A percentile compares a stretch with the other conserved stretches of the same genome.
Conservation (phyloP, 2,329 filamentous ascomycete species). For the Fusarium paranaense region DNA sequence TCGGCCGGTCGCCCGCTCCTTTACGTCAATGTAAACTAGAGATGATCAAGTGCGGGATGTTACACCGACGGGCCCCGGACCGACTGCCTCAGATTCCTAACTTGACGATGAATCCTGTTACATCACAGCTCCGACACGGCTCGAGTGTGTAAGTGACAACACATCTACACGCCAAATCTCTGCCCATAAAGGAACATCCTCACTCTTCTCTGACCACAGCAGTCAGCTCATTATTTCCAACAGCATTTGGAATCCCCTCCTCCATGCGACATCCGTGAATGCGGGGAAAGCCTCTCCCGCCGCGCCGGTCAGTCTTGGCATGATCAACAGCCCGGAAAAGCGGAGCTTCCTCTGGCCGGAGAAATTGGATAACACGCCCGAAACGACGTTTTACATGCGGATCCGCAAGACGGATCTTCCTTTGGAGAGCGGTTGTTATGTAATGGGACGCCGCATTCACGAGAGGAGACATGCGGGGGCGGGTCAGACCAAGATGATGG, state of each 20-base stretch:
- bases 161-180: background rate
- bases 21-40: slow-evolving; percentile 1
- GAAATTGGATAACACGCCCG: slow-evolving; percentile 3
- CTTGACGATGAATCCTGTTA: background rate
- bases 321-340: background rate
- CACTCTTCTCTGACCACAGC: background rate
- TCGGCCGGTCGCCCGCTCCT: background rate
- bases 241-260: background rate
- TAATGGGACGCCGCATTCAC: background rate
- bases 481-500: background rate
- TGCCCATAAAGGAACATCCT: background rate
- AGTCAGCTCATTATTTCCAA: background rate
- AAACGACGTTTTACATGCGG: background rate
- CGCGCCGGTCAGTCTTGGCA: background rate
- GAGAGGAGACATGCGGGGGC: background rate
- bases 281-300: slow-evolving; percentile 2
- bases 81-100: background rate
- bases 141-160: background rate
- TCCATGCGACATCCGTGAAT: background rate
- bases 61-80: background rate
- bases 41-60: background rate
- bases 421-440: background rate
- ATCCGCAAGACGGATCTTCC: slow-evolving; percentile 2
- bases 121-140: background rate
- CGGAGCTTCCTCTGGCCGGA: background rate